A percentile compares a stretch with the other conserved stretches of the same genome.
phyloP scores from a whole-genome alignment of 495 filamentous ascomycete species.

The Apiosordaria backusii region DNA sequence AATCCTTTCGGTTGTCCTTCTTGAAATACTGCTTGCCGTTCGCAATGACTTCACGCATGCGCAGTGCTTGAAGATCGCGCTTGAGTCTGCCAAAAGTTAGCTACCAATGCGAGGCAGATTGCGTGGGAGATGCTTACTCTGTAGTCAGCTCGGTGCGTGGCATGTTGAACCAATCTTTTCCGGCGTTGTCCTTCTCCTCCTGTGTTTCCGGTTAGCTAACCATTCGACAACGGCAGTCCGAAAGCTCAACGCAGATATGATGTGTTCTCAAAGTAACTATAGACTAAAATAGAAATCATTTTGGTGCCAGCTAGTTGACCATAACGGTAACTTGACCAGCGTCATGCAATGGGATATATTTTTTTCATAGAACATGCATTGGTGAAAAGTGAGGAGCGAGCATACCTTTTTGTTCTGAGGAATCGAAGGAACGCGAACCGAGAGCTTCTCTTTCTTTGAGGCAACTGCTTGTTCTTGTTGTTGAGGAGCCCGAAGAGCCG shows the following conservation, averaged over 20 bases:
- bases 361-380: conserved; percentile 38
- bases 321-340: conserved; percentile 45
- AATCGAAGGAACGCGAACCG: conserved; percentile 41
- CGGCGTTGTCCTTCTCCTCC: conserved; percentile 46
- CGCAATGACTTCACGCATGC: conserved; percentile 85
- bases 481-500: conserved; percentile 13
- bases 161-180: conserved; percentile 80
- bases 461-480: not conserved
- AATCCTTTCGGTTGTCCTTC: conserved; percentile 61
- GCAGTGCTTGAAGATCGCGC: conserved; percentile 78
- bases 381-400: not conserved
- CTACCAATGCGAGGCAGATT: not conserved
- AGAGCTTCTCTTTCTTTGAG: conserved; percentile 32
- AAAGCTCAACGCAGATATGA: conserved; percentile 3
- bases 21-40: conserved; percentile 84
- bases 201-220: conserved; percentile 27
- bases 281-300: conserved; percentile 74
- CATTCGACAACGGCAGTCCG: not conserved
- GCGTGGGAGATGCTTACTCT: conserved; percentile 39
- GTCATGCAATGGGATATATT: conserved; percentile 40
- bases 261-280: conserved; percentile 97
- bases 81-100: conserved; percentile 45
- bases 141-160: conserved; percentile 78
- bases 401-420: conserved; percentile 42
- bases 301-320: conserved; percentile 39